Base-by-base conservation (phyloP, 352 stramenopile species). In the Phytopythium helicoides region DNA sequence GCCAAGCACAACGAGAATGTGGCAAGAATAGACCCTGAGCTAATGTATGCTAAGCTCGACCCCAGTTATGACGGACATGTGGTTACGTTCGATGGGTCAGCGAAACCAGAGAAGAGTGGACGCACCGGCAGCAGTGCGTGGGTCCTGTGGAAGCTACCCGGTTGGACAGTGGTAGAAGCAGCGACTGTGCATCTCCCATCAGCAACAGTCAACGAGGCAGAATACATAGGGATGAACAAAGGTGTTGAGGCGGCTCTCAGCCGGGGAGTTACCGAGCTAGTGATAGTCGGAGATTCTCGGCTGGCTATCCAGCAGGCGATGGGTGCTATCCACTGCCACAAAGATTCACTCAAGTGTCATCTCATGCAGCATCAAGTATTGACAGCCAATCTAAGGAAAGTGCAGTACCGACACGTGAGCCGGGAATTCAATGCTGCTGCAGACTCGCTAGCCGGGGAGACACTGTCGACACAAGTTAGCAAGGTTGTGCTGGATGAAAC, bases 1-100 rank as follows among this genome's bases (percentile, higher is more conserved):
- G n/a, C 34, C 1, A 51, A 15, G 23, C 33, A 3, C 14, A 18
- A 28, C 15, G 26, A 42, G 1, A n/a, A 12, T 6, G 35, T 15
- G 19, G 35, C 35, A 5, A 40, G 35, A 14, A 6, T 63, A 18
- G 34, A 48, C 18, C 31, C 31, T 3, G 16, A 34, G 0, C 37
- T 31, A 0, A 19, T 56, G 5, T 56, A 61, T 18, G 54, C 49
- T 8, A 39, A 31, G 9, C n/a, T 25, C 37, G 48, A 1, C 49
- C 52, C 39, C 33, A 64, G 2, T 2, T 71, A 1, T n/a, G n/a
- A n/a, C n/a, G n/a, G n/a, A n/a, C n/a, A n/a, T n/a, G n/a, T n/a
- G n/a, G n/a, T n/a, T n/a, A 62, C 48, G 1, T 71, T 68, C 15
- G 54, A 71, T 44, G 63, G 54, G 0, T 56, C 58, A 3, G 54